Base-by-base conservation (phyloP, 106 monocot genomes). In the Acanthochlamys bracteata region DNA sequence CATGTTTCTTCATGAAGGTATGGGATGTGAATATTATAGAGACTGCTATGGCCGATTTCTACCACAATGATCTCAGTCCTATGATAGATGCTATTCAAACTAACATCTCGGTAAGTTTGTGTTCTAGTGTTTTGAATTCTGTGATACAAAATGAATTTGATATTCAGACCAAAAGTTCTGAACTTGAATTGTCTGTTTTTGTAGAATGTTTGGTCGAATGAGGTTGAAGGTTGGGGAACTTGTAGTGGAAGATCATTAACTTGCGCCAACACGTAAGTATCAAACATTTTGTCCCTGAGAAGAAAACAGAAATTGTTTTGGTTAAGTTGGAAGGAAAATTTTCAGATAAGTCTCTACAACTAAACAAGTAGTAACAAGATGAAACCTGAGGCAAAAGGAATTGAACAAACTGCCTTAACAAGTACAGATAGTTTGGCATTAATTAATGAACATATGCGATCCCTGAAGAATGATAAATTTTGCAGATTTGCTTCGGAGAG, bases 401-500 rank as follows among this genome's bases (percentile, higher is more conserved):
- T n/a, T n/a, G n/a, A n/a, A n/a, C n/a, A n/a, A n/a, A n/a, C n/a
- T n/a, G n/a, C n/a, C n/a, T n/a, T n/a, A n/a, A n/a, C n/a, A n/a
- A n/a, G n/a, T 45, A 45, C 13, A 45, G 13, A 45, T 9, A 7
- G 7, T 45, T 13, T 45, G 10, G 13, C 13, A 7, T 45, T 45
- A 45, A 45, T 9, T 45, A 45, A 45, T 13, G 13, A 45, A 45
- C 7, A 7, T 45, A 45, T 45, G 43, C 43, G 13, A 7, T 9
- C 13, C 10, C 7, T 13, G 7, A 45, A 45, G 43, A 9, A 45
- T 9, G 11, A 6, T 4, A 65, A 24, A 1, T 4, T 40, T 17
- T 66, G n/a, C 90, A 96, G 91, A 12, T 91, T 84, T 73, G 95
- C 95, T 4, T 71, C 64, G 11, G 95, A 96, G 69, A 88, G 90